Evolutionary conservation across 2,329 filamentous ascomycete species (phyloP).

Genomic region (Xylaria sp.): DNA sequence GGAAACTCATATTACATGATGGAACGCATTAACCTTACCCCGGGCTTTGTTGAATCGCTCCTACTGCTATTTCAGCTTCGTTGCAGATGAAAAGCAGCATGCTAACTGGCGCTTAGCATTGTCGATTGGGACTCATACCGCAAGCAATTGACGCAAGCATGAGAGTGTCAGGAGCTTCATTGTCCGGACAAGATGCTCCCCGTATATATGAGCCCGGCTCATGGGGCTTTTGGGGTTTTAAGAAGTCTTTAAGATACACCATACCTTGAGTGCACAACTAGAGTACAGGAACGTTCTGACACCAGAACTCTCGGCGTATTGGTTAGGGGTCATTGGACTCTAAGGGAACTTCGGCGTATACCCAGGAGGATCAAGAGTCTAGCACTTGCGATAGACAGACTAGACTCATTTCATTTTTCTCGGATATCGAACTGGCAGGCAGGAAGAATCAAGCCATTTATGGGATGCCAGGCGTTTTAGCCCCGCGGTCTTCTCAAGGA

Average conservation of each 20-base stretch:
- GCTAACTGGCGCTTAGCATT: constrained; percentile 21
- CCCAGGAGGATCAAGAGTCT: not conserved
- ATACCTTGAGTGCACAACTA: not conserved
- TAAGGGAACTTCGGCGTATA: not conserved
- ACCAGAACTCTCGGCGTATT: not conserved
- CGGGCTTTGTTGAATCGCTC: not conserved
- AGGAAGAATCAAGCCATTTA: not conserved
- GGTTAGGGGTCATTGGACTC: not conserved
- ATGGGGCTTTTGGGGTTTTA: not conserved
- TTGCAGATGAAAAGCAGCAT: not conserved
- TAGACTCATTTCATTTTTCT: not conserved
- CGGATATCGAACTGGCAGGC: not conserved
- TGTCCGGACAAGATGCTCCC: not conserved
- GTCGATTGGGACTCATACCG: constrained; percentile 26
- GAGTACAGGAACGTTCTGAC: not conserved
- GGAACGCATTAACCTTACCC: not conserved
- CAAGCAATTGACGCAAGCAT: constrained; percentile 9
- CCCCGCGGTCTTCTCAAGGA: not conserved
- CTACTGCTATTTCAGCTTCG: not conserved
- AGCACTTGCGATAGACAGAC: not conserved
- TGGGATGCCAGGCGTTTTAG: not conserved
- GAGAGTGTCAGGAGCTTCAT: not conserved
- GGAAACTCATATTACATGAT: not conserved
- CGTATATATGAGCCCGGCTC: not conserved
- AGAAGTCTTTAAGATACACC: not conserved